phyloP scores from a whole-genome alignment of 352 stramenopile species.

The Globisporangium nodosum region DNA sequence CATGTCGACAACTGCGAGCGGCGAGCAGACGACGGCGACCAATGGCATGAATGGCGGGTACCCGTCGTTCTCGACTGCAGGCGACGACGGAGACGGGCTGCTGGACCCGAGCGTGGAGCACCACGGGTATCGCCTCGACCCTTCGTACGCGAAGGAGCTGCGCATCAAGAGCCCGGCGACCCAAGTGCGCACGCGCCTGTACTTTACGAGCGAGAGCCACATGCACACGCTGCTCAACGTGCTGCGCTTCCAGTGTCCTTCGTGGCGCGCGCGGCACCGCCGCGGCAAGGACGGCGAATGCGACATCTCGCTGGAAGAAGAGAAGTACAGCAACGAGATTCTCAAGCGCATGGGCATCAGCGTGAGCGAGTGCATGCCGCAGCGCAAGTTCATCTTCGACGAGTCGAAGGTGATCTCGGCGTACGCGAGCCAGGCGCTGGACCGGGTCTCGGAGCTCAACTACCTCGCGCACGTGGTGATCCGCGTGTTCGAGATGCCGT shows the following conservation, averaged over 20 bases:
- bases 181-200: slow-evolving; percentile 94
- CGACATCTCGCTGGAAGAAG: slow-evolving; percentile 72
- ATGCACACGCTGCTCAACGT: slow-evolving; percentile 98
- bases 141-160: slow-evolving; percentile 88
- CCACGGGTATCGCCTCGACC: slow-evolving; percentile 85
- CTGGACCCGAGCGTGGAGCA: slow-evolving; percentile 71
- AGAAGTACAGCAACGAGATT: slow-evolving; percentile 82
- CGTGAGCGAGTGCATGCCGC: slow-evolving; percentile 70
- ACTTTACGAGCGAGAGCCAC: slow-evolving; percentile 99
- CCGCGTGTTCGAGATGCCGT: slow-evolving; percentile 96
- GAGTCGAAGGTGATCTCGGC: slow-evolving; percentile 79
- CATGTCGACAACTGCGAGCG: slow-evolving; percentile 50
- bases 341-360: slow-evolving; percentile 83
- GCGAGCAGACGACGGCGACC: slow-evolving; percentile 22
- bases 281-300: slow-evolving; percentile 57
- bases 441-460: slow-evolving; percentile 93
- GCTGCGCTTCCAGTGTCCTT: slow-evolving; percentile 87
- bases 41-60: slow-evolving; percentile 31
- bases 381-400: slow-evolving; percentile 78
- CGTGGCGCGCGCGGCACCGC: slow-evolving; percentile 57
- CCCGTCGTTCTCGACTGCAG: slow-evolving; percentile 13
- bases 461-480: slow-evolving; percentile 99
- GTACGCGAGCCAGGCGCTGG: slow-evolving; percentile 58
- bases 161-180: slow-evolving; percentile 92
- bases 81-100: slow-evolving; percentile 24